phyloP scores from a whole-genome alignment of 352 stramenopile species.

The Pythium guiyangense region DNA sequence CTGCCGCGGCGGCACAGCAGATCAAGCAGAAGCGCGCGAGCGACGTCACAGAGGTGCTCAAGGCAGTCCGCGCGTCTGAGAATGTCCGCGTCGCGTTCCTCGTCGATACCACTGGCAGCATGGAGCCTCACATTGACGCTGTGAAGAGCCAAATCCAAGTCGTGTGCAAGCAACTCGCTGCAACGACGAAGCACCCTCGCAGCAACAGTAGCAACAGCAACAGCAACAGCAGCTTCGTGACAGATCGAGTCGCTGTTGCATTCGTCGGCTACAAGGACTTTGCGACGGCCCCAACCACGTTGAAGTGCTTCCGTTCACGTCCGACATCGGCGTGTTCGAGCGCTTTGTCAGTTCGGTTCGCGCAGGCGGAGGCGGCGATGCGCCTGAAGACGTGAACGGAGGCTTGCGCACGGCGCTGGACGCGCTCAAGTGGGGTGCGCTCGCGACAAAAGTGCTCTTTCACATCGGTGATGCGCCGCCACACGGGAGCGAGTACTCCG shows the following conservation, averaged over 20 bases:
- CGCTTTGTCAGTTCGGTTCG: constrained; percentile 21
- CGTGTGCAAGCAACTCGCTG: background rate
- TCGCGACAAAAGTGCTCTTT: constrained; percentile 29
- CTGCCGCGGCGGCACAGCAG: background rate
- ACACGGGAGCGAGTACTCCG: constrained; percentile 31
- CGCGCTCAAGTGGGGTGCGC: constrained; percentile 18
- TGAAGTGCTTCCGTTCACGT: constrained; percentile 33
- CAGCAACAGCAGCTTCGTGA: too few species aligned
- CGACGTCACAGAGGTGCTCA: background rate
- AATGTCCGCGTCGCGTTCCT: constrained; percentile 11
- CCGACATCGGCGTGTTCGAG: constrained; percentile 18
- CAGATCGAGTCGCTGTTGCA: constrained; percentile 30
- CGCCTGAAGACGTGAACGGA: constrained; percentile 35
- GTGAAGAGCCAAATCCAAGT: constrained; percentile 26
- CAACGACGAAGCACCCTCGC: background rate
- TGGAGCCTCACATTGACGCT: constrained; percentile 16
- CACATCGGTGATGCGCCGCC: constrained; percentile 39
- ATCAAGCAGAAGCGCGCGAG: background rate
- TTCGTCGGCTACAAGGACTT: constrained; percentile 41
- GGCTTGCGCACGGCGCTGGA: constrained; percentile 21
- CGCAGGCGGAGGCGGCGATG: constrained; percentile 18
- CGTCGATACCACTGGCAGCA: constrained; percentile 17
- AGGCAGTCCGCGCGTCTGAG: background rate
- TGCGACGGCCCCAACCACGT: constrained; percentile 20
- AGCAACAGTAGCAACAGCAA: constrained; percentile 14